A percentile compares a stretch with the other conserved stretches of the same genome.
Conservation (phyloP, 495 filamentous ascomycete species). For the Aspergillus ostianus region DNA sequence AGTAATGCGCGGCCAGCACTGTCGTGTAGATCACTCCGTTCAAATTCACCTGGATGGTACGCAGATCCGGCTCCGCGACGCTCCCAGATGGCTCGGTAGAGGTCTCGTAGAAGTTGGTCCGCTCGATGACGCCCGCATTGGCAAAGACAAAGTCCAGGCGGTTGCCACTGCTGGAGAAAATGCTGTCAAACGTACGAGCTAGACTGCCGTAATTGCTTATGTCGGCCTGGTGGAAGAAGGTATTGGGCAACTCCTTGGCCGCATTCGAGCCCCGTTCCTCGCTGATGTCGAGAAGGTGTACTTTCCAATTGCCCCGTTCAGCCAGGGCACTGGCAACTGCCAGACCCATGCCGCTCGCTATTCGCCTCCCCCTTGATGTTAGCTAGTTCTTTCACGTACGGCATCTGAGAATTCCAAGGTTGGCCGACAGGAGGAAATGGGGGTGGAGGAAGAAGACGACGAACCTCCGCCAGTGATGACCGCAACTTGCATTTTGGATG, state of each 20-base stretch:
- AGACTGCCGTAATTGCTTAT: not conserved
- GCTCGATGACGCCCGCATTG: constrained; percentile 21
- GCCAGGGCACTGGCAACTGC: constrained; percentile 19
- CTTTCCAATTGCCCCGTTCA: constrained; percentile 14
- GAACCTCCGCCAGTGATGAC: not conserved
- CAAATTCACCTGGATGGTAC: constrained; percentile 57
- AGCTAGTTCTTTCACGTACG: not conserved
- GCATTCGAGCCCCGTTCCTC: constrained; percentile 14
- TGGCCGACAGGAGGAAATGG: not conserved
- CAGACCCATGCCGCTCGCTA: constrained; percentile 26
- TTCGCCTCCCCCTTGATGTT: not conserved
- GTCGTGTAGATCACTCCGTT: constrained; percentile 63
- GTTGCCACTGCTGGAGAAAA: not conserved
- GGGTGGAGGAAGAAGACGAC: not conserved
- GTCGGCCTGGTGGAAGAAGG: not conserved
- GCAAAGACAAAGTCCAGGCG: constrained; percentile 28
- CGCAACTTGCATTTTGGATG: not conserved
- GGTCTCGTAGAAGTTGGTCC: constrained; percentile 6
- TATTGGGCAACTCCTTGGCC: not conserved
- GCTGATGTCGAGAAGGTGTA: constrained; percentile 22
- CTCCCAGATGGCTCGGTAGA: constrained; percentile 21
- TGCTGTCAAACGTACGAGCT: not conserved
- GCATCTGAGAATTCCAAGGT: too few relatives aligned
- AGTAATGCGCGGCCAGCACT: constrained; percentile 48
- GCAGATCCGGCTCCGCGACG: constrained; percentile 45